phyloP scores from a whole-genome alignment of 495 filamentous ascomycete species.

The Penicillium longicatenatum region DNA sequence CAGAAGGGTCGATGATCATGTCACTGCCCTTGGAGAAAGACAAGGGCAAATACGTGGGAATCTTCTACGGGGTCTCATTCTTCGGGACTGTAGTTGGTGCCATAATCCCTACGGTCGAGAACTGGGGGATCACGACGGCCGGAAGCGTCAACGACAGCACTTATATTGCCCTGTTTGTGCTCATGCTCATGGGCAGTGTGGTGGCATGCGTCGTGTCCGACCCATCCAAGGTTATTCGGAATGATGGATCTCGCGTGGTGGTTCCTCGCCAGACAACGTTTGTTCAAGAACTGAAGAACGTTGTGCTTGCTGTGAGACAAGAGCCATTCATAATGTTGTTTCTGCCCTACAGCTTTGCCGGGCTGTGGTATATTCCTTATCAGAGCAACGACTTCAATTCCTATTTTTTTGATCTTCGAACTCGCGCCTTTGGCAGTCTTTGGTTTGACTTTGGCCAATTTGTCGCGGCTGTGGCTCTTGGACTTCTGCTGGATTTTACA shows the following conservation, averaged over 20 bases:
- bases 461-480: conserved; percentile 15
- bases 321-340: conserved; percentile 18
- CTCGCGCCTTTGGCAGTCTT: conserved; percentile 16
- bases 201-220: conserved; percentile 18
- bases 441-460: conserved; percentile 24
- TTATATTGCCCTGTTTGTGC: conserved; percentile 20
- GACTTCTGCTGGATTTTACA: conserved; percentile 13
- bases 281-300: conserved; percentile 18
- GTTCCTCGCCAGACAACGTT: conserved; percentile 18
- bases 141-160: conserved; percentile 19
- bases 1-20: conserved; percentile 19
- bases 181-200: conserved; percentile 18
- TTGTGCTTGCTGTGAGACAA: conserved; percentile 11
- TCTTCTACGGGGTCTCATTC: conserved; percentile 20
- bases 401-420: conserved; percentile 18
- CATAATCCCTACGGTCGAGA: conserved; percentile 20
- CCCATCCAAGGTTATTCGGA: conserved; percentile 14
- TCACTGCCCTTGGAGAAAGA: conserved; percentile 19
- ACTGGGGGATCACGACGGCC: conserved; percentile 16
- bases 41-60: conserved; percentile 20
- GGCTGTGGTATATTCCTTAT: conserved; percentile 21
- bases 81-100: conserved; percentile 20
- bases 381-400: conserved; percentile 18
- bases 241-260: conserved; percentile 16
- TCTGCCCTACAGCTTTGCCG: conserved; percentile 19